Percentiles rank a stretch among this genome's conserved stretches.
phyloP scores from a whole-genome alignment of 805 yeast genomes.

The Monosporozyma aerobia region DNA sequence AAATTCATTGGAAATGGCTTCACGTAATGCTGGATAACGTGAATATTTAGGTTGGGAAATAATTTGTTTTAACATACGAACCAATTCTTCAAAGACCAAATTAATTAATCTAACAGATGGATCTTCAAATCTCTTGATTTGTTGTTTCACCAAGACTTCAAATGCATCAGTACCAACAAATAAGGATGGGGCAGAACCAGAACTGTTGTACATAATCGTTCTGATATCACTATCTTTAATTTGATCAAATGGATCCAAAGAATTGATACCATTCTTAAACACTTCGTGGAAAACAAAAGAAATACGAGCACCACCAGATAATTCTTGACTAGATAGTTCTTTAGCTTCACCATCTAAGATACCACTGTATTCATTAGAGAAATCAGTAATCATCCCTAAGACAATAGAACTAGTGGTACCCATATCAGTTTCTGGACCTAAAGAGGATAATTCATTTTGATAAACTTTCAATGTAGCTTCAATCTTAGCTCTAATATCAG shows the following conservation, averaged over 20 bases:
- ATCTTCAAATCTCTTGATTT: constrained; percentile 87
- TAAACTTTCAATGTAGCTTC: constrained; percentile 79
- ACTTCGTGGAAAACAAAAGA: constrained; percentile 96
- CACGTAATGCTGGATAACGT: constrained; percentile 86
- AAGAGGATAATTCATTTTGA: constrained; percentile 60
- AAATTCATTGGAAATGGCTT: constrained; percentile 71
- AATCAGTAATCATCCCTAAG: constrained; percentile 82
- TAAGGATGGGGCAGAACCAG: constrained; percentile 92
- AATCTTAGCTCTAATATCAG: constrained; percentile 87
- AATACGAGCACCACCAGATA: constrained; percentile 97
- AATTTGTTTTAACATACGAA: constrained; percentile 79
- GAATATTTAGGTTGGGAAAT: constrained; percentile 71
- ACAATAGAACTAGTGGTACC: constrained; percentile 88
- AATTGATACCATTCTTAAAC: constrained; percentile 81
- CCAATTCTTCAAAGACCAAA: constrained; percentile 88
- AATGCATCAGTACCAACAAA: constrained; percentile 97
- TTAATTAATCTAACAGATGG: constrained; percentile 84
- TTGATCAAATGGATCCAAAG: constrained; percentile 93
- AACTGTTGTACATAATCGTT: constrained; percentile 92
- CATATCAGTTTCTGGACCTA: constrained; percentile 77
- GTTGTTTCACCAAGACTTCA: constrained; percentile 91
- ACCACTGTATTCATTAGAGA: constrained; percentile 83
- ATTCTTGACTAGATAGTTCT: constrained; percentile 80
- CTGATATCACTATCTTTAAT: constrained; percentile 92
- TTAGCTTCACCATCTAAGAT: constrained; percentile 87